Conservation (phyloP, 2,329 filamentous ascomycete species). For the Pseudogymnoascus sp. region DNA sequence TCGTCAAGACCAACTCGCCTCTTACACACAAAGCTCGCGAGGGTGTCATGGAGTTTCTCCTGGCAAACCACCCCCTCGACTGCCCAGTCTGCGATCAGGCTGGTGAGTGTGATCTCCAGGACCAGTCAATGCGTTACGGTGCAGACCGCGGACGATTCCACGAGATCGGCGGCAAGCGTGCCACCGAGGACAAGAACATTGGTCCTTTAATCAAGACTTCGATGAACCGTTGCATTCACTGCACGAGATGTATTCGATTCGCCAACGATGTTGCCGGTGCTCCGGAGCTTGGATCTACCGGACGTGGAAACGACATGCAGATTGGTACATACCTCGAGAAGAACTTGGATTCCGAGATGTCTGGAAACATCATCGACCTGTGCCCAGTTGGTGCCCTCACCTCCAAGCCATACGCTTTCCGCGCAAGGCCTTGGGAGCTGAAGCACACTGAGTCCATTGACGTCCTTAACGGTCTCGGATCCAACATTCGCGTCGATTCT, state of each 20-base stretch:
- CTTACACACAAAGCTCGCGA: conserved; percentile 95
- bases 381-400: conserved; percentile 95
- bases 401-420: conserved; percentile 96
- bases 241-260: conserved; percentile 94
- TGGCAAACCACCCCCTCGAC: conserved; percentile 93
- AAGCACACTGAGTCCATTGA: conserved; percentile 95
- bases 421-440: conserved; percentile 91
- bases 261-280: conserved; percentile 95
- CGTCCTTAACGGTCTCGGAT: conserved; percentile 84
- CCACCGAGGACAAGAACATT: conserved; percentile 98
- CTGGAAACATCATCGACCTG: conserved; percentile 94
- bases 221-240: conserved; percentile 99
- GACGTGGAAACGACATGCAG: conserved; percentile 93
- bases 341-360: conserved; percentile 88
- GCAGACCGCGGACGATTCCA: conserved; percentile 94
- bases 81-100: conserved; percentile 98
- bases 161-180: conserved; percentile 90
- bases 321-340: conserved; percentile 97
- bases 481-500: conserved; percentile 88
- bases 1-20: conserved; percentile 96
- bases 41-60: conserved; percentile 97
- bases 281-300: conserved; percentile 86
- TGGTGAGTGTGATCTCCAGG: conserved; percentile 97
- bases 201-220: conserved; percentile 97
- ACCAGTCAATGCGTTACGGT: conserved; percentile 98